Base-by-base conservation (phyloP, 176 grass and related monocot species). In the Oropetium thomaeum region DNA sequence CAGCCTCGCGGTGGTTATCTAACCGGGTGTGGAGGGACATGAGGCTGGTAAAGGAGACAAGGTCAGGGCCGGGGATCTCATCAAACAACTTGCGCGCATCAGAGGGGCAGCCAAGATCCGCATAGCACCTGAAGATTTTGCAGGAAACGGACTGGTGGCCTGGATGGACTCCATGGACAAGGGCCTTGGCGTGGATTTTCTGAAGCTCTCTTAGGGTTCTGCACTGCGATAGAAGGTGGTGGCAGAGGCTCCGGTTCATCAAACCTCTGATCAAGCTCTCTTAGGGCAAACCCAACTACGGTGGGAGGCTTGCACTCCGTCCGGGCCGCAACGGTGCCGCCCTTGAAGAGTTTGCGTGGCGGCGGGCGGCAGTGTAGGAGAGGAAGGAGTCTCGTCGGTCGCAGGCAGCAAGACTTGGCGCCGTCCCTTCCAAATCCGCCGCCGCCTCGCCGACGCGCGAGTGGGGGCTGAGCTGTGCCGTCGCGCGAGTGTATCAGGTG, bases 31-130 rank as follows among this genome's bases (percentile, higher is more conserved):
- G 59, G 22, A 89, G 52, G n/a, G 86, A 74, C 80, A 92, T 86
- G 83, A 92, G 75, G 71, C 80, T 84, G 7, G 90, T 89, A 19
- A 74, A 53, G 44, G 83, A 92, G n/a, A 92, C 27, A 1, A 92
- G 67, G 78, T 92, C 86, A 1, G 90, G 90, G 38, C 14, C 2
- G 8, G 86, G 90, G 66, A 89, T 89, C 73, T 92, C 83, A 15
- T 22, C 52, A 3, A 89, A 92, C 62, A 92, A 29, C 17, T 3
- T 57, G 71, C n/a, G n/a, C 0, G 76, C 86, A 8, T 83, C 67
- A 19, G 13, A 31, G 0, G 62, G 0, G 0, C 11, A 16, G 37
- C 76, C 82, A 14, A 89, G 70, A 10, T 76, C 59, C 0, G 83
- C 86, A 0, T 92, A 89, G 35, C 80, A n/a, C 10, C 84, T 59